Evolutionary conservation across 768 basidiomycete species (phyloP).

Genomic region (Podaxis sp.): DNA sequence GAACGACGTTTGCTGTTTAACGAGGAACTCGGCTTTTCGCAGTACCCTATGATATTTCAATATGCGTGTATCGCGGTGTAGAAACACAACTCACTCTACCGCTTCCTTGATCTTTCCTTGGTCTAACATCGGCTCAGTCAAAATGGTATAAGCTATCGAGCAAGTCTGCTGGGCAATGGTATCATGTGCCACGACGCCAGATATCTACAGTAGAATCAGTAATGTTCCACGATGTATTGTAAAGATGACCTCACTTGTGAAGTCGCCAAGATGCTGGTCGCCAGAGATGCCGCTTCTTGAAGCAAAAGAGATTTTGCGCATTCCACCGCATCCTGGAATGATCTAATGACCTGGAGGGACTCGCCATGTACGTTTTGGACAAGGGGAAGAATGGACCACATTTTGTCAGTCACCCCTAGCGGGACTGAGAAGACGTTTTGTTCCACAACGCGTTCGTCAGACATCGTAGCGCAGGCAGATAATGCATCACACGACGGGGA

Average conservation of each 20-base stretch:
- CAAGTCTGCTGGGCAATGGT: neutral
- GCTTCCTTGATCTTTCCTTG: neutral
- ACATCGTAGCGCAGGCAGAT: neutral
- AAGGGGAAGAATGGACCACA: neutral
- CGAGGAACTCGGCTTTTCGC: neutral
- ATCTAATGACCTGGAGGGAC: neutral
- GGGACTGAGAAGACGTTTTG: neutral
- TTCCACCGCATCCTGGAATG: neutral
- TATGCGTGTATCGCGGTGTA: neutral
- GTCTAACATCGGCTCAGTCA: neutral
- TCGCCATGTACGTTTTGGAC: neutral
- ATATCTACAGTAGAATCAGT: neutral
- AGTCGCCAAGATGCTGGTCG: neutral
- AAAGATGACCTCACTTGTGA: neutral
- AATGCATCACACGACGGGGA: conserved; percentile 1
- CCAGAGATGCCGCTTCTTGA: neutral
- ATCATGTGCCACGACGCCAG: neutral
- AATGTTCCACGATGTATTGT: neutral
- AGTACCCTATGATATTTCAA: neutral
- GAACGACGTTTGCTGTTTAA: neutral
- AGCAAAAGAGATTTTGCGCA: neutral
- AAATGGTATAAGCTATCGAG: neutral
- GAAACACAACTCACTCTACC: neutral
- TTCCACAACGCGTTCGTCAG: conserved; percentile 5
- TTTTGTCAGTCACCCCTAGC: neutral